These are phyloP conservation scores for Nitzschia sp. DNA, from an alignment of 108 stramenopile genomes.

Conservation along the genomic window DNA sequence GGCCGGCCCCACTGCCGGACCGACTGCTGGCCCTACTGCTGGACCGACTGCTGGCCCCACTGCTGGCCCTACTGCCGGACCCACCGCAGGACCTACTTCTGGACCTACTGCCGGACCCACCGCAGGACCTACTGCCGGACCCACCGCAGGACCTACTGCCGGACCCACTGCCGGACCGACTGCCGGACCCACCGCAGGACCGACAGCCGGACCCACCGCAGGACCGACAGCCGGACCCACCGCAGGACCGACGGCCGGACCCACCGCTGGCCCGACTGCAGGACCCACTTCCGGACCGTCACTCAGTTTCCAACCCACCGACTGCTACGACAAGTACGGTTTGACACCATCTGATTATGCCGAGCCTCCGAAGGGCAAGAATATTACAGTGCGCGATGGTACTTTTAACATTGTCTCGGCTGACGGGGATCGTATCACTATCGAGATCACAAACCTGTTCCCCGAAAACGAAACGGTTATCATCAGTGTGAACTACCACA, in stretches of 20 bases:
- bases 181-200: constrained; percentile 16
- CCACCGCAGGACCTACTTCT: background rate
- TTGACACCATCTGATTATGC: background rate
- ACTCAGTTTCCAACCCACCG: background rate
- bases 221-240: constrained; percentile 20
- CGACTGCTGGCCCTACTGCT: constrained; percentile 3
- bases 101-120: constrained; percentile 12
- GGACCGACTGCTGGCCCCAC: constrained; percentile 24
- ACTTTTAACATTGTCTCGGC: background rate
- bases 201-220: constrained; percentile 11
- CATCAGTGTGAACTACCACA: background rate
- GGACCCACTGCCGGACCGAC: constrained; percentile 18
- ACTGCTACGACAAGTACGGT: constrained; percentile 3
- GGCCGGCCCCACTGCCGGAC: background rate
- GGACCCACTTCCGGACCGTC: constrained; percentile 19
- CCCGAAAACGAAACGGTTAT: background rate
- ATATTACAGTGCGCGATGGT: background rate
- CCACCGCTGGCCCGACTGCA: constrained; percentile 20
- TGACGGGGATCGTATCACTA: background rate
- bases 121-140: constrained; percentile 3
- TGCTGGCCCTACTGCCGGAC: constrained; percentile 4
- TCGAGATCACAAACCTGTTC: background rate
- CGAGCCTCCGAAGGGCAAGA: background rate
- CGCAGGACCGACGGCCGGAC: constrained; percentile 14
- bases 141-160: constrained; percentile 11